Evolutionary conservation across 2,329 filamentous ascomycete species (phyloP), one percentile per base, ranked within the genome.

Genomic region (Calonectria honghensis): DNA sequence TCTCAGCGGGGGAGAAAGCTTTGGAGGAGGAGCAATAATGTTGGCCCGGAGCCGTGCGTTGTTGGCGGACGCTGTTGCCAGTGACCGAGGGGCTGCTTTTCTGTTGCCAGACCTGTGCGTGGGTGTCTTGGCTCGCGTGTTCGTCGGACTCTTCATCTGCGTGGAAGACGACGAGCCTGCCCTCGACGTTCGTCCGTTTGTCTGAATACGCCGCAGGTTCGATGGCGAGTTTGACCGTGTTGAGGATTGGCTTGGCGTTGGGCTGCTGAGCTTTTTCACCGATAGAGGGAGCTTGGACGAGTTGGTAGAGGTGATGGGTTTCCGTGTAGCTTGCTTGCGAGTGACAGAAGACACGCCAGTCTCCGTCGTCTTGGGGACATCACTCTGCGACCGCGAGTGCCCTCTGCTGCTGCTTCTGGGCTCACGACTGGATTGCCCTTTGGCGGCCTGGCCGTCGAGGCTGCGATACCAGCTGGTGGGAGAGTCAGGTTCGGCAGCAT

Each of bases 1-100:
- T 81, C 95, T 91, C 64, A 98, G 86, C 13, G 93, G 92, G 4
- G 95, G 95, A 1, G 96, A 97, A 41, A 93, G 89, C 82, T 94
- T 95, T 0, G 94, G 91, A 24, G 89, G 88, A 54, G 94, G 91
- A 41, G 91, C 88, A 72, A 93, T 91, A 77, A 97, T 94, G 82
- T 94, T 95, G 50, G 94, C 94, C 79, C 94, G 93, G 16, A 97
- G 88, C 66, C 91, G 89, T 57, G 88, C 86, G 79, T 89, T 92
- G 79, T 88, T 91, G 75, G 87, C 90, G 32, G 88, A 83, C 31
- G 87, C 87, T 13, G 85, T 88, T 13, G 85, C 82, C n/a, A 87
- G 81, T 77, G 85, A 82, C 79, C 86, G 81, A 75, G 85, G 87
- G 73, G 84, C 85, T 73, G 81, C 82, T 80, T 85, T 89, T 82